Evolutionary conservation across 2,329 filamentous ascomycete genomes (phyloP), one percentile per base, ranked within the genome.

Genomic region (Colletotrichum somersetense): DNA sequence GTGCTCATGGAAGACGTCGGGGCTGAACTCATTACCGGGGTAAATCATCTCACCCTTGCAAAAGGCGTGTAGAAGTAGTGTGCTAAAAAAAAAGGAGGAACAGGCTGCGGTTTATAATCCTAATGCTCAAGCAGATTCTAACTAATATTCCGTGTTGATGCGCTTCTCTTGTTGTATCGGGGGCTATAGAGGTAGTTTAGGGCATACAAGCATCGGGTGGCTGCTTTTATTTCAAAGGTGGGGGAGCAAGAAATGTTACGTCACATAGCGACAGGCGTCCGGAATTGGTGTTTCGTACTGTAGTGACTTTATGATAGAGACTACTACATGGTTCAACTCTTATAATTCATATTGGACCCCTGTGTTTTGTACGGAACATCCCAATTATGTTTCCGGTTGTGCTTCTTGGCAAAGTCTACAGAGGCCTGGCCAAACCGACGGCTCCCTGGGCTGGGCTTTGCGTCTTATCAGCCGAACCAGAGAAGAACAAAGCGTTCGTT

Each of bases 21-120:
- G 66, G 89, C 88, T 2, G 88, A 91, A 78, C 75, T 89, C 38
- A 90, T 91, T 66, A 90, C 89, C 23, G 89, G 89, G 66, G 79
- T 91, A 80, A 85, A 85, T 80, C 83, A 88, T 73, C 78, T 91
- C 63, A 82, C 83, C 63, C 74, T 89, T 46, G 84, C 86, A 70
- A 83, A 83, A 75, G 81, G 80, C 64, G 75, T 72, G 62, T 76
- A 76, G 71, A 77, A 77, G 73, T 73, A 74, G 71, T 71, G 71
- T 66, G 66, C 71, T 73, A 73, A 74, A 74, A 26, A 26, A 26
- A 66, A 66, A 56, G 62, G 65, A 66, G 71, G 62, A 74, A 61
- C 61, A 75, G 67, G 63, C 67, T 55, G 64, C 71, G 55, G 67
- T 73, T 44, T 71, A 72, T 30, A 67, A 73, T 57, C 71, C 71